Evolutionary conservation across 73 alveolate species (phyloP).

Genomic region (Diophrys sp.): DNA sequence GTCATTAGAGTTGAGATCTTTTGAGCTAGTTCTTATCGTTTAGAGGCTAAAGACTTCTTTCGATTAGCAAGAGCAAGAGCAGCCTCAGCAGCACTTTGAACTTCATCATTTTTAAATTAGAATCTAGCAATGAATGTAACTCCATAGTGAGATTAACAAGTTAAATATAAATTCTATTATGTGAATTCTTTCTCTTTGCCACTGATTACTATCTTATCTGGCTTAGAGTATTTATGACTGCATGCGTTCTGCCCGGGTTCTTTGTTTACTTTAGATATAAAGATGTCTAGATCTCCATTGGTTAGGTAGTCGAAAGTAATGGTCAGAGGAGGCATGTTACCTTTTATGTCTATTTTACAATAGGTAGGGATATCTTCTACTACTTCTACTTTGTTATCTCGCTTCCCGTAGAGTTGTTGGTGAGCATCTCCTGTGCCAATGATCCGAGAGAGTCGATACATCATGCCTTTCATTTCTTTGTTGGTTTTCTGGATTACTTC

Average conservation of each 20-base stretch:
- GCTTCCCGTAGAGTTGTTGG: background rate
- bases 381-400: background rate
- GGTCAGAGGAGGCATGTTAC: background rate
- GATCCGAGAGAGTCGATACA: background rate
- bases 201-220: background rate
- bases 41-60: background rate
- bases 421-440: constrained; percentile 9
- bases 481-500: constrained; percentile 8
- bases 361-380: background rate
- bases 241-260: background rate
- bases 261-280: background rate
- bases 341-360: background rate
- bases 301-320: background rate
- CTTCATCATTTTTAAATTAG: background rate
- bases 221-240: background rate
- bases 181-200: background rate
- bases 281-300: constrained; percentile 2
- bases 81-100: too few relatives aligned
- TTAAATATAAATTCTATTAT: too few relatives aligned
- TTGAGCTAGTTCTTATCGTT: background rate
- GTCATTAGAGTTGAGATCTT: background rate
- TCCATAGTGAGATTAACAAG: background rate
- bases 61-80: background rate
- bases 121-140: too few relatives aligned
- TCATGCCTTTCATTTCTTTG: constrained; percentile 13